phyloP scores from a whole-genome alignment of 768 basidiomycete species.

The Leccinum pellstonianum region DNA sequence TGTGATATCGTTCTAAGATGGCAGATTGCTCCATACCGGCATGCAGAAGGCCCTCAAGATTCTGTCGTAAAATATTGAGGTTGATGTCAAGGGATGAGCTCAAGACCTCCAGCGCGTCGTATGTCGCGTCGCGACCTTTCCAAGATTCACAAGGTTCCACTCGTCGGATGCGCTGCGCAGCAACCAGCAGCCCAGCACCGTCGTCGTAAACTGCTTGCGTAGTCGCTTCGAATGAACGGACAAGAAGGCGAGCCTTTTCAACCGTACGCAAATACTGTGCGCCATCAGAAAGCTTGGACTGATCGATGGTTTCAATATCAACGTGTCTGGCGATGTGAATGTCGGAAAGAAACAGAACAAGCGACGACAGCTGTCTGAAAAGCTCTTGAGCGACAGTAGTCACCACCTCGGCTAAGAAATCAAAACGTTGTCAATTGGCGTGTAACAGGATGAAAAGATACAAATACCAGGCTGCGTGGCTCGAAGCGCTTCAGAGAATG shows the following conservation, averaged over 20 bases:
- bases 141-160: slow-evolving; percentile 26
- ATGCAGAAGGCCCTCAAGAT: slow-evolving; percentile 38
- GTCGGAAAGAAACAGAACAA: slow-evolving; percentile 43
- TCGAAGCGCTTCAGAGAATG: slow-evolving; percentile 20
- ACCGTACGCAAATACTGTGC: slow-evolving; percentile 41
- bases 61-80: slow-evolving; percentile 35
- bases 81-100: slow-evolving; percentile 34
- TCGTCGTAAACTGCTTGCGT: slow-evolving; percentile 54
- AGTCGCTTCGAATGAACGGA: slow-evolving; percentile 47
- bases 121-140: slow-evolving; percentile 22
- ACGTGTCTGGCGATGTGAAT: slow-evolving; percentile 52
- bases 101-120: slow-evolving; percentile 32
- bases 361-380: slow-evolving; percentile 39
- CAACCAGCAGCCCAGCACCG: slow-evolving; percentile 40
- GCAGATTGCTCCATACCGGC: slow-evolving; percentile 42
- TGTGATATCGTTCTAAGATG: slow-evolving; percentile 38
- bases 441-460: neutral
- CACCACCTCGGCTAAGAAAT: slow-evolving; percentile 23
- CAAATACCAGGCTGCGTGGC: slow-evolving; percentile 23
- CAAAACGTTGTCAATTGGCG: neutral
- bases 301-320: slow-evolving; percentile 46
- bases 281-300: slow-evolving; percentile 34
- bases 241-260: slow-evolving; percentile 43
- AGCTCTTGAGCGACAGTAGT: slow-evolving; percentile 31
- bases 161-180: slow-evolving; percentile 36